phyloP scores from a whole-genome alignment of 2,329 filamentous ascomycete species.

The Phyllosticta ampelicida region DNA sequence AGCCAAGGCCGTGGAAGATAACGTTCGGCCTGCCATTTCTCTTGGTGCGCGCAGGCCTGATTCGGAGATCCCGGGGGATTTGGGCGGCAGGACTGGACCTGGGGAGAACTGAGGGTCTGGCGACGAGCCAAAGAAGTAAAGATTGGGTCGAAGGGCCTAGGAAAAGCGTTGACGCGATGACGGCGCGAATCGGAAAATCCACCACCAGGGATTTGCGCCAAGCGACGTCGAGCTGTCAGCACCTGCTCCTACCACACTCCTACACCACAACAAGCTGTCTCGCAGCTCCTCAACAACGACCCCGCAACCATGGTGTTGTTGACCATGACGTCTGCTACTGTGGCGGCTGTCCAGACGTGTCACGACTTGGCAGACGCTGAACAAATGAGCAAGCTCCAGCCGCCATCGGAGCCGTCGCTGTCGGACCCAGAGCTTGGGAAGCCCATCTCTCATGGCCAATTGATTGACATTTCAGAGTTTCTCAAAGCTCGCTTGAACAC shows the following conservation, averaged over 20 bases:
- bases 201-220: slow-evolving; percentile 7
- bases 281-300: neutral
- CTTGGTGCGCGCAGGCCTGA: neutral
- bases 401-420: slow-evolving; percentile 39
- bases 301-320: slow-evolving; percentile 56
- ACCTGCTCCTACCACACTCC: neutral
- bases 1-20: slow-evolving; percentile 25
- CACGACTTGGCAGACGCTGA: slow-evolving; percentile 14
- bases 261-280: neutral
- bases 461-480: slow-evolving; percentile 50
- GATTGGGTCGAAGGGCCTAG: slow-evolving; percentile 1
- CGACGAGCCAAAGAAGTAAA: slow-evolving; percentile 5
- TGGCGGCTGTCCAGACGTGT: slow-evolving; percentile 46
- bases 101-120: neutral
- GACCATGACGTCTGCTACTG: slow-evolving; percentile 60
- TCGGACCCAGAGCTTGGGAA: slow-evolving; percentile 45
- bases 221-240: neutral
- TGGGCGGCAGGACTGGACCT: slow-evolving; percentile 1
- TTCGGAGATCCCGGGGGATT: neutral
- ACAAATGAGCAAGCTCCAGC: slow-evolving; percentile 17
- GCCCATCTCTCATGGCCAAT: slow-evolving; percentile 60
- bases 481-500: slow-evolving; percentile 29
- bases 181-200: slow-evolving; percentile 10
- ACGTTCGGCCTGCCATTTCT: slow-evolving; percentile 21
- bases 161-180: slow-evolving; percentile 6